Percentiles rank a stretch among this genome's conserved stretches.
Conservation (phyloP, 352 stramenopile genomes). For the Peronospora farinosa region DNA sequence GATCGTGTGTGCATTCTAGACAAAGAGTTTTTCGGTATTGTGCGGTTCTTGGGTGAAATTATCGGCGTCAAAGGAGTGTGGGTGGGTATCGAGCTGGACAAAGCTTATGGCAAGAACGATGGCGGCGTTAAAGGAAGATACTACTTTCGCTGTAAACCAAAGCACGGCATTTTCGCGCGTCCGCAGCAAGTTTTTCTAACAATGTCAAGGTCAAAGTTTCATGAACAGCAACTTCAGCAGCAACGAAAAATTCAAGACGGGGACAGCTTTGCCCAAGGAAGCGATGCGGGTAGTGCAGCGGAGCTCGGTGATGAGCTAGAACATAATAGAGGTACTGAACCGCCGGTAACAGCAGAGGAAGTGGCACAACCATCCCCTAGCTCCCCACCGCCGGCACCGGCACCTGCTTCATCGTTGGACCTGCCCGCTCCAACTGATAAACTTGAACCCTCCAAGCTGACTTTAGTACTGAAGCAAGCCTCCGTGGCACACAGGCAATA, state of each 20-base stretch:
- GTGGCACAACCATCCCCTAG: conserved; percentile 14
- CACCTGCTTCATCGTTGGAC: conserved; percentile 12
- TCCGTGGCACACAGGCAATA: conserved; percentile 67
- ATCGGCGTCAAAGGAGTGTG: conserved; percentile 60
- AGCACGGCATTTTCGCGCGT: conserved; percentile 74
- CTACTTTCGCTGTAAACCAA: conserved; percentile 74
- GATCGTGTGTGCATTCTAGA: conserved; percentile 82
- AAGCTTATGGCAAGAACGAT: conserved; percentile 77
- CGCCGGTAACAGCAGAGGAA: conserved; percentile 15
- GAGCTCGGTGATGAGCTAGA: conserved; percentile 23
- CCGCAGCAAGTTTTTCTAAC: conserved; percentile 72
- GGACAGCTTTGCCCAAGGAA: conserved; percentile 21
- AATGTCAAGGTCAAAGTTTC: conserved; percentile 48
- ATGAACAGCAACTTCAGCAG: conserved; percentile 44
- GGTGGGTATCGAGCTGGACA: conserved; percentile 75
- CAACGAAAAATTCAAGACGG: conserved; percentile 28
- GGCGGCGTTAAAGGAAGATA: conserved; percentile 72
- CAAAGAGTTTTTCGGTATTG: conserved; percentile 77
- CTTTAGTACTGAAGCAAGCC: conserved; percentile 49
- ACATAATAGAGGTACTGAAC: conserved; percentile 21
- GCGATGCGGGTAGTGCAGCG: conserved; percentile 18
- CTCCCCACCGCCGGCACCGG: conserved; percentile 23
- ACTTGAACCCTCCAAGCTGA: conserved; percentile 52
- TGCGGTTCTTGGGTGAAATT: conserved; percentile 72
- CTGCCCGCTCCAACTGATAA: conserved; percentile 21